Evolutionary conservation across 2,329 filamentous ascomycete species (phyloP).

Genomic region (Colletotrichum viniferum): DNA sequence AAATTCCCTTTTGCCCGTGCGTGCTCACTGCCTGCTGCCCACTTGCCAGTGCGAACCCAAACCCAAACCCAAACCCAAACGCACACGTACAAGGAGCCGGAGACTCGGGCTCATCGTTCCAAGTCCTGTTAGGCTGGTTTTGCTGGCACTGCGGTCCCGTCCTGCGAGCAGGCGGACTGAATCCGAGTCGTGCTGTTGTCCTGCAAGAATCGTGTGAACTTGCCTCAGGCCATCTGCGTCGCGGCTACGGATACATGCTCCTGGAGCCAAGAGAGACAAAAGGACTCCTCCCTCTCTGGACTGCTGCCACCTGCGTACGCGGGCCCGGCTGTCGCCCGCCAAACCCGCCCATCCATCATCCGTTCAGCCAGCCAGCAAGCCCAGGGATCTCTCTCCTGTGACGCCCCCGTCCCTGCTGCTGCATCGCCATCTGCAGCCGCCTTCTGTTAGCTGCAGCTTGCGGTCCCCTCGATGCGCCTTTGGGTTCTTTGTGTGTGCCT

Average conservation of each 20-base stretch:
- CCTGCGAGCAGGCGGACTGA: background rate
- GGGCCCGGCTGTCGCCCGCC: background rate
- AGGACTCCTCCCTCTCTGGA: background rate
- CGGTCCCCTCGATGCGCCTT: background rate
- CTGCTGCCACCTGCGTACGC: background rate
- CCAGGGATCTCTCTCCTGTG: conserved; percentile 7
- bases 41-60: background rate
- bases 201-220: background rate
- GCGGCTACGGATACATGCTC: background rate
- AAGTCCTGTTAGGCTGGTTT: background rate
- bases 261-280: background rate
- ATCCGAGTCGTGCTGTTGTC: background rate
- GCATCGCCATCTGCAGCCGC: conserved; percentile 5
- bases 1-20: background rate
- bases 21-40: background rate
- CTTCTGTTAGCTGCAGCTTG: background rate
- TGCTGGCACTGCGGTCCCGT: background rate
- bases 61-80: background rate
- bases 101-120: conserved; percentile 3
- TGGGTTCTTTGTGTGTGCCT: background rate
- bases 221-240: background rate
- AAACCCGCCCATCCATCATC: conserved; percentile 11
- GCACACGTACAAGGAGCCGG: background rate
- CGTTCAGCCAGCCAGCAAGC: background rate
- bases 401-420: background rate